phyloP scores from a whole-genome alignment of 2,329 filamentous ascomycete species.

The Nannizziopsis arthrosporioides region DNA sequence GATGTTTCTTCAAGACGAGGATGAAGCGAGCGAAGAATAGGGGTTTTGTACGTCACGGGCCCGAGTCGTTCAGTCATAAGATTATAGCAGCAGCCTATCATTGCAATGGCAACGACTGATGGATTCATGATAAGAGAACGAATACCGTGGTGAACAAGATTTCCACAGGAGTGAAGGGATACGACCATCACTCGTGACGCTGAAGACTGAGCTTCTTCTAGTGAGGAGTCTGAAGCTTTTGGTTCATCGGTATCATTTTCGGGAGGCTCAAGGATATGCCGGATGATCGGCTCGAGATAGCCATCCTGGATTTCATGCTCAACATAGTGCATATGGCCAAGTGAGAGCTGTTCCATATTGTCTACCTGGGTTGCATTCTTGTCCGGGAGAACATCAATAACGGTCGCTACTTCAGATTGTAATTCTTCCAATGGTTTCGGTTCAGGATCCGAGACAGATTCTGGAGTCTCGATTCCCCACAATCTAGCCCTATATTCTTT shows the following conservation, averaged over 20 bases:
- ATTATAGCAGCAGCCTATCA: constrained; percentile 98
- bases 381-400: constrained; percentile 7
- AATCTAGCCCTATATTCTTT: constrained; percentile 39
- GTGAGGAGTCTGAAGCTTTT: too few species aligned
- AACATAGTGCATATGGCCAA: constrained; percentile 33
- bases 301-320: constrained; percentile 36
- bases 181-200: constrained; percentile 63
- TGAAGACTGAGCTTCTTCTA: too few species aligned
- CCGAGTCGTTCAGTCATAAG: constrained; percentile 81
- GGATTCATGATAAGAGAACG: constrained; percentile 75
- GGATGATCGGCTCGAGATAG: constrained; percentile 31
- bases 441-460: constrained; percentile 3
- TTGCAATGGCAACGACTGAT: constrained; percentile 75
- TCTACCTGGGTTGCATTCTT: neutral
- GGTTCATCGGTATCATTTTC: neutral
- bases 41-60: constrained; percentile 74
- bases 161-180: constrained; percentile 93
- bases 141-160: constrained; percentile 89
- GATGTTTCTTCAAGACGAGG: constrained; percentile 56
- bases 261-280: constrained; percentile 25
- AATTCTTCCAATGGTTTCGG: constrained; percentile 11
- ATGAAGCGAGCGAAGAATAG: constrained; percentile 64
- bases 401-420: constrained; percentile 5
- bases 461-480: neutral
- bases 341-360: constrained; percentile 6